A percentile compares a stretch with the other conserved stretches of the same genome.
Evolutionary conservation across 768 basidiomycete species (phyloP).

Genomic region (Aureoboletus auriporus): DNA sequence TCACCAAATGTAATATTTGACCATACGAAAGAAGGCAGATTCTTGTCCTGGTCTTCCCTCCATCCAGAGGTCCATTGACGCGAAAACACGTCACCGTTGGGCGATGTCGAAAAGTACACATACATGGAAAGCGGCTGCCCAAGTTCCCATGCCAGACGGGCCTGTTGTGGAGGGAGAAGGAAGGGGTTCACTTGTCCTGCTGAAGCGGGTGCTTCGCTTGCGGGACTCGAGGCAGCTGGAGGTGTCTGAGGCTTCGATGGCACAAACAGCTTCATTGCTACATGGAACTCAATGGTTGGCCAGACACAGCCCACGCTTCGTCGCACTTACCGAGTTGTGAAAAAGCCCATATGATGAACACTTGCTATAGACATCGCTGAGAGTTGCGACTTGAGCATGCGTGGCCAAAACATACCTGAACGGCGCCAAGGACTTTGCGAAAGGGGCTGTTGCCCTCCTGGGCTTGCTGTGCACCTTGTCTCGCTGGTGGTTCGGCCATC

Average conservation of each 20-base stretch:
- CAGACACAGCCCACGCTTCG: background rate
- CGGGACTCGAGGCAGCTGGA: conserved; percentile 22
- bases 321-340: conserved; percentile 55
- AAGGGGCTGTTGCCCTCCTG: conserved; percentile 34
- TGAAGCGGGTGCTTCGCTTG: conserved; percentile 8
- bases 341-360: conserved; percentile 60
- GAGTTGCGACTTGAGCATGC: conserved; percentile 1
- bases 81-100: conserved; percentile 56
- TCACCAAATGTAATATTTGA: conserved; percentile 74
- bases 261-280: conserved; percentile 44
- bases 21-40: conserved; percentile 71
- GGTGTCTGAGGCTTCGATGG: conserved; percentile 34
- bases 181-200: conserved; percentile 40
- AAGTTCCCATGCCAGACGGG: conserved; percentile 55
- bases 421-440: conserved; percentile 34
- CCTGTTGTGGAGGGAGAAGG: conserved; percentile 52
- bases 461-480: conserved; percentile 15
- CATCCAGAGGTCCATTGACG: conserved; percentile 48
- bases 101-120: conserved; percentile 68
- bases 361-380: conserved; percentile 47
- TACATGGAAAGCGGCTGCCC: conserved; percentile 65
- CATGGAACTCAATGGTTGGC: background rate
- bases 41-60: conserved; percentile 43
- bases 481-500: conserved; percentile 24
- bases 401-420: conserved; percentile 36